Conservation (phyloP, 2,329 filamentous ascomycete species). For the Ceratocystis diversiconidia region DNA sequence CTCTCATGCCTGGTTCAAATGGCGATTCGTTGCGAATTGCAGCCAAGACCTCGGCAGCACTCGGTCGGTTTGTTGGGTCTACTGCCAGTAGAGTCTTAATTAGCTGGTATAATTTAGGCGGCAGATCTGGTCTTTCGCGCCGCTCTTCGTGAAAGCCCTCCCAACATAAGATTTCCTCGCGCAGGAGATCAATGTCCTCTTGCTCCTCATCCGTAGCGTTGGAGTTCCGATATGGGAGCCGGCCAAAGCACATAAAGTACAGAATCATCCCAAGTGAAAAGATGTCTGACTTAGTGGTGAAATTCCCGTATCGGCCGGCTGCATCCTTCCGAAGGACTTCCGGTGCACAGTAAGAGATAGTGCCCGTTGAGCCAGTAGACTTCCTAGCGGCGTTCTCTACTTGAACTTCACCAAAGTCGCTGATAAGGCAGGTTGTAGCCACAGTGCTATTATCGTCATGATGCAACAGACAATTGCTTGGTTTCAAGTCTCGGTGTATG, state of each 20-base stretch:
- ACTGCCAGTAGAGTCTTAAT: constrained; percentile 69
- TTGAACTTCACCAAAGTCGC: constrained; percentile 96
- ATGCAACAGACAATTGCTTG: constrained; percentile 86
- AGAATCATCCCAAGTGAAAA: constrained; percentile 97
- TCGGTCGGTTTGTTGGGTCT: constrained; percentile 62
- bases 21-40: constrained; percentile 57
- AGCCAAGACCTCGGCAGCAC: constrained; percentile 68
- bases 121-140: constrained; percentile 64
- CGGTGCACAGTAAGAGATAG: constrained; percentile 92
- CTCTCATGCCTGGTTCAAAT: constrained; percentile 26
- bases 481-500: constrained; percentile 91
- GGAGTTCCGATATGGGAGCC: constrained; percentile 70
- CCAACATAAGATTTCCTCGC: constrained; percentile 78
- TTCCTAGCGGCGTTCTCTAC: constrained; percentile 65
- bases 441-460: constrained; percentile 45
- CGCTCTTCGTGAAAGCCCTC: constrained; percentile 69
- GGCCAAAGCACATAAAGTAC: constrained; percentile 92
- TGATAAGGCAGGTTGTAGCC: constrained; percentile 64
- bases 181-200: constrained; percentile 74
- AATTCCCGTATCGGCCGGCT: constrained; percentile 69
- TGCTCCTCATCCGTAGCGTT: constrained; percentile 80
- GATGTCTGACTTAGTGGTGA: constrained; percentile 94
- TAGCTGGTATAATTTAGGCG: constrained; percentile 70
- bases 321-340: constrained; percentile 66
- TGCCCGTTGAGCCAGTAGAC: constrained; percentile 86